A percentile compares a stretch with the other conserved stretches of the same genome.
Conservation (phyloP, 2,329 filamentous ascomycete genomes). For the Teratosphaeria destructans region DNA sequence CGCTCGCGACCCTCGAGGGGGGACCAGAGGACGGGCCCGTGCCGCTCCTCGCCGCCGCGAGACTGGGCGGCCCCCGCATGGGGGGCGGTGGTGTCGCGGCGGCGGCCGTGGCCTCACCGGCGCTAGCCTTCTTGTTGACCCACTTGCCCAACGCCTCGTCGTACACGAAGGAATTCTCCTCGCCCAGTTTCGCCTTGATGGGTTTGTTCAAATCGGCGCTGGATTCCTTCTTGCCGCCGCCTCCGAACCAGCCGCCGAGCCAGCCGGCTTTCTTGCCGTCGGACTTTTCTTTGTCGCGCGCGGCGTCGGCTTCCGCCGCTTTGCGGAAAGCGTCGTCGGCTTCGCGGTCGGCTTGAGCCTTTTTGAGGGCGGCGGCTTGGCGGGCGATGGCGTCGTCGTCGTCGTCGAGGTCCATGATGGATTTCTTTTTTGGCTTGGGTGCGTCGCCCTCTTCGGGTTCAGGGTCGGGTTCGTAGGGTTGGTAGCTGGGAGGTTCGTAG, state of each 20-base stretch:
- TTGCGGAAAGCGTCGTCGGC: conserved; percentile 78
- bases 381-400: conserved; percentile 56
- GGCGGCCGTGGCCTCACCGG: conserved; percentile 47
- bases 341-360: conserved; percentile 50
- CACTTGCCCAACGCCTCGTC: conserved; percentile 95
- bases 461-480: conserved; percentile 43
- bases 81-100: conserved; percentile 66
- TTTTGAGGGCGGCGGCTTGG: conserved; percentile 41
- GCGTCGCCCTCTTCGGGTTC: conserved; percentile 38
- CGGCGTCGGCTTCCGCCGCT: conserved; percentile 63
- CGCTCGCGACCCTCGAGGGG: conserved; percentile 17
- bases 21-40: conserved; percentile 10
- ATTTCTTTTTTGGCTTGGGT: conserved; percentile 45
- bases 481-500: conserved; percentile 44
- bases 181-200: conserved; percentile 88
- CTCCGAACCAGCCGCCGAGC: conserved; percentile 70
- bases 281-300: conserved; percentile 47
- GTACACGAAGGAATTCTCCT: conserved; percentile 86
- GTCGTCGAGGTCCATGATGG: conserved; percentile 70
- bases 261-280: conserved; percentile 50
- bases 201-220: conserved; percentile 48
- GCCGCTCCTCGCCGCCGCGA: conserved; percentile 21
- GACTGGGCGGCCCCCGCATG: conserved; percentile 44
- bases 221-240: conserved; percentile 48
- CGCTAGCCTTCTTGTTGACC: conserved; percentile 85